Conservation (phyloP, 352 stramenopile genomes). For the Pythium phragmiticola region DNA sequence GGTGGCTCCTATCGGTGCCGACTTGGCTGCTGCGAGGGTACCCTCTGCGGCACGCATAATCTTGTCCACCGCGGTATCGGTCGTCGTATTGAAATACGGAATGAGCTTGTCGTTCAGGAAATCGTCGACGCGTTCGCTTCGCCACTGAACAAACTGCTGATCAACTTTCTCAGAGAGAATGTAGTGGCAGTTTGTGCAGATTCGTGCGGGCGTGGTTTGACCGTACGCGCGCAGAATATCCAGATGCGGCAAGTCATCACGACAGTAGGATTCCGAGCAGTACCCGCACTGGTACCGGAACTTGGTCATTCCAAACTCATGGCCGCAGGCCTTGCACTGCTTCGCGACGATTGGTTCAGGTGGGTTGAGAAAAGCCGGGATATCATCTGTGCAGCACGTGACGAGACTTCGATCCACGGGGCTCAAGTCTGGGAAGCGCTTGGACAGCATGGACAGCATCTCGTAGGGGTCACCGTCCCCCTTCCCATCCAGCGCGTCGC, state of each 20-base stretch:
- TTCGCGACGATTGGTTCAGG: slow-evolving; percentile 65
- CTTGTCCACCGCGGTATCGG: slow-evolving; percentile 84
- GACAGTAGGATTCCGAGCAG: slow-evolving; percentile 77
- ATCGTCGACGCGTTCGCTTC: slow-evolving; percentile 75
- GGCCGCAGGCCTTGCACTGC: slow-evolving; percentile 62
- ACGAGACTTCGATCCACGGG: slow-evolving; percentile 72
- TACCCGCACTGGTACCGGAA: slow-evolving; percentile 85
- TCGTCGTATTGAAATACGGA: slow-evolving; percentile 75
- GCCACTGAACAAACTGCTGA: slow-evolving; percentile 76
- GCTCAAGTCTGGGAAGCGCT: slow-evolving; percentile 72
- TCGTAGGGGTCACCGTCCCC: slow-evolving; percentile 32
- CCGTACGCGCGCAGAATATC: slow-evolving; percentile 69
- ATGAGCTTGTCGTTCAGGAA: slow-evolving; percentile 65
- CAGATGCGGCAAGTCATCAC: slow-evolving; percentile 59
- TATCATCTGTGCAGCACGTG: slow-evolving; percentile 58
- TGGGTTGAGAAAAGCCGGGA: slow-evolving; percentile 45
- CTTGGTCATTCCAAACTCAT: slow-evolving; percentile 81
- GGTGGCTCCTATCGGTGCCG: slow-evolving; percentile 72
- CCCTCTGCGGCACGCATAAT: slow-evolving; percentile 78
- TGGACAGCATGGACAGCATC: slow-evolving; percentile 70
- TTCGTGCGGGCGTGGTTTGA: slow-evolving; percentile 49
- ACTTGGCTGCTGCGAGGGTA: slow-evolving; percentile 75
- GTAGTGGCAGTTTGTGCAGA: slow-evolving; percentile 70
- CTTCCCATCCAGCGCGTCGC: slow-evolving; percentile 17
- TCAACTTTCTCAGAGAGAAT: slow-evolving; percentile 79